phyloP scores from a whole-genome alignment of 2,329 filamentous ascomycete genomes.

The Phoma sp. region DNA sequence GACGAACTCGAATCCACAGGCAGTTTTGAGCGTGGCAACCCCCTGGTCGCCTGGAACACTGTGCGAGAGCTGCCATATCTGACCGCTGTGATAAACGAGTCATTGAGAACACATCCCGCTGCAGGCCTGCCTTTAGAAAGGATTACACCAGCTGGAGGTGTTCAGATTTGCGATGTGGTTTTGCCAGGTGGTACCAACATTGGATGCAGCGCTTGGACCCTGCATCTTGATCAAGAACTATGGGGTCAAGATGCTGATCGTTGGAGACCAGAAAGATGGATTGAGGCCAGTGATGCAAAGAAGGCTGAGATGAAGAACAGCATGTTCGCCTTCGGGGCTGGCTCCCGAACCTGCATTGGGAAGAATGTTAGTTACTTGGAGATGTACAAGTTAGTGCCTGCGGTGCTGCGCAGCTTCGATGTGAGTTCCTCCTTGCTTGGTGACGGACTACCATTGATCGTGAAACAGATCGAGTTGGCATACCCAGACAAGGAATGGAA shows the following conservation, averaged over 20 bases:
- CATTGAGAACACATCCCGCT: slow-evolving; percentile 53
- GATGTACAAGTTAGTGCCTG: slow-evolving; percentile 27
- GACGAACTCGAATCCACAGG: slow-evolving; percentile 19
- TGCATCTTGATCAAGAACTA: slow-evolving; percentile 19
- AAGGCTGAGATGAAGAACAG: slow-evolving; percentile 42
- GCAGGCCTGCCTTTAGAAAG: slow-evolving; percentile 52
- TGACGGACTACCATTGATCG: neutral
- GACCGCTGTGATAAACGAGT: slow-evolving; percentile 55
- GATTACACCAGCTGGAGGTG: slow-evolving; percentile 48
- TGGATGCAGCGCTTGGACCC: slow-evolving; percentile 22
- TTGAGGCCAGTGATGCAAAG: slow-evolving; percentile 13
- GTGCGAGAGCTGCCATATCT: slow-evolving; percentile 44
- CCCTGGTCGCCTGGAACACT: slow-evolving; percentile 12
- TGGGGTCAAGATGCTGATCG: slow-evolving; percentile 17
- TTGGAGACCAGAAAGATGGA: slow-evolving; percentile 28
- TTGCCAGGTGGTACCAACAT: slow-evolving; percentile 22
- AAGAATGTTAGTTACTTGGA: slow-evolving; percentile 28
- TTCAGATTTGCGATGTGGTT: neutral
- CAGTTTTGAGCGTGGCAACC: slow-evolving; percentile 1
- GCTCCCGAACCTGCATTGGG: slow-evolving; percentile 25
- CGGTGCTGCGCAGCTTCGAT: slow-evolving; percentile 20
- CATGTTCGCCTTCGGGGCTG: slow-evolving; percentile 23
- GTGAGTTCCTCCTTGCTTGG: slow-evolving; percentile 5
- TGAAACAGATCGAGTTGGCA: slow-evolving; percentile 10
- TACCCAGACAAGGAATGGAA: slow-evolving; percentile 15